Base-by-base conservation (phyloP, 257 asterid species). In the Solanum medicagineum region DNA sequence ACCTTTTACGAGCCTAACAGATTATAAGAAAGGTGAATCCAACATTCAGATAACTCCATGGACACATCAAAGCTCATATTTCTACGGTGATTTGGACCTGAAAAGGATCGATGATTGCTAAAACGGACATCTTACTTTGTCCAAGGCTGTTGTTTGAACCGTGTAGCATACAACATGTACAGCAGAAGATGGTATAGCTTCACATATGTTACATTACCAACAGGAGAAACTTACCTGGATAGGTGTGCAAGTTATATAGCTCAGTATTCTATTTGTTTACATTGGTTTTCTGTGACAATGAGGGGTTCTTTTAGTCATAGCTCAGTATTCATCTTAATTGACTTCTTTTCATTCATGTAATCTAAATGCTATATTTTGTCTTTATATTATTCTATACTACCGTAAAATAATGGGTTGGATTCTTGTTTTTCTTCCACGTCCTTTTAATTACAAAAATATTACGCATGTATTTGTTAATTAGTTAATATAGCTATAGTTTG, bases 1-100 rank as follows among this genome's bases (percentile, higher is more conserved):
- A 88, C 56, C 93, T 84, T 40, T 26, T 60, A 84, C 80, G 69
- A 65, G 56, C 85, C 57, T 44, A 40, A 36, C 3, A 47, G 20
- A 24, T 83, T 42, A 74, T 22, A 77, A 77, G 63, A 14, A 51
- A 15, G 47, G 8, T 26, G 26, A 51, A 77, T n/a, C n/a, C 63
- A 51, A 51, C 63, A 29, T 69, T 69, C 79, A 40, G 24, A 10
- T 8, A 36, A 40, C 63, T 29, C 45, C 63, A 26, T 1, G 65
- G 63, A 29, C 63, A 51, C 42, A 54, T 77, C 26, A 26, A 26
- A 53, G 29, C 63, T 77, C 63, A 77, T 77, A 44, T 51, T 26
- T 51, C 83, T 10, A 54, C 26, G 3, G 24, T 16, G 14, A 26
- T 24, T 32, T 51, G n/a, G 63, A 51, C 47, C 26, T 51, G 47